Conservation (phyloP, 1,139 yeast species). For the Yamadazyma atmosphaerica region DNA sequence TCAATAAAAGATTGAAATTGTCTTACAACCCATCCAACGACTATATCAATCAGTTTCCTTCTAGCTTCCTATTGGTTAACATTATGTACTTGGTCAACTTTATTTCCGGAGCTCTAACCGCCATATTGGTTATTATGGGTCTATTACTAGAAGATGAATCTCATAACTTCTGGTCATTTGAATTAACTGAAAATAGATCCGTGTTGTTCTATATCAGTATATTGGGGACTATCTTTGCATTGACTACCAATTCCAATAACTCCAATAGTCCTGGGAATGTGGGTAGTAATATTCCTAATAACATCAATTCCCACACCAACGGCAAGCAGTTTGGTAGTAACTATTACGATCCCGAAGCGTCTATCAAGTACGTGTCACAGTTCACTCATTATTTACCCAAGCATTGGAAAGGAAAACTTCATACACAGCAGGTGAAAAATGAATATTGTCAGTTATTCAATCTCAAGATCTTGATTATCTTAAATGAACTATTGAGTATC, state of each 20-base stretch:
- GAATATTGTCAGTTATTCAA: conserved; percentile 83
- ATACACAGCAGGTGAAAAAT: conserved; percentile 76
- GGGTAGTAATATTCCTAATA: conserved; percentile 6
- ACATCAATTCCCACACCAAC: conserved; percentile 38
- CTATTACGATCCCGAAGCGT: conserved; percentile 87
- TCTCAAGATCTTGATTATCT: conserved; percentile 66
- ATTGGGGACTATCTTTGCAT: conserved; percentile 81
- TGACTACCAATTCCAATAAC: conserved; percentile 38
- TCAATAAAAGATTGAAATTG: conserved; percentile 71
- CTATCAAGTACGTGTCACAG: conserved; percentile 72
- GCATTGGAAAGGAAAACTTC: conserved; percentile 82
- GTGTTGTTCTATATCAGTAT: conserved; percentile 85
- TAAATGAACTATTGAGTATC: conserved; percentile 79
- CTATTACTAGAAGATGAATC: conserved; percentile 81
- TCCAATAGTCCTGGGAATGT: conserved; percentile 19
- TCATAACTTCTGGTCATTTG: conserved; percentile 80
- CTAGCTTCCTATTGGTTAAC: conserved; percentile 58
- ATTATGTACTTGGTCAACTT: conserved; percentile 69
- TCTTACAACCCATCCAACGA: conserved; percentile 79
- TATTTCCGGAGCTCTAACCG: conserved; percentile 84
- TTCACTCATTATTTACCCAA: conserved; percentile 89
- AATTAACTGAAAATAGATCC: conserved; percentile 76
- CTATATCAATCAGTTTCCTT: conserved; percentile 90
- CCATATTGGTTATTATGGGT: conserved; percentile 80
- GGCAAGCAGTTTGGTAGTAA: conserved; percentile 38